Conservation (phyloP, 176 grass and related monocot genomes). For the Aegilops bicornis region DNA sequence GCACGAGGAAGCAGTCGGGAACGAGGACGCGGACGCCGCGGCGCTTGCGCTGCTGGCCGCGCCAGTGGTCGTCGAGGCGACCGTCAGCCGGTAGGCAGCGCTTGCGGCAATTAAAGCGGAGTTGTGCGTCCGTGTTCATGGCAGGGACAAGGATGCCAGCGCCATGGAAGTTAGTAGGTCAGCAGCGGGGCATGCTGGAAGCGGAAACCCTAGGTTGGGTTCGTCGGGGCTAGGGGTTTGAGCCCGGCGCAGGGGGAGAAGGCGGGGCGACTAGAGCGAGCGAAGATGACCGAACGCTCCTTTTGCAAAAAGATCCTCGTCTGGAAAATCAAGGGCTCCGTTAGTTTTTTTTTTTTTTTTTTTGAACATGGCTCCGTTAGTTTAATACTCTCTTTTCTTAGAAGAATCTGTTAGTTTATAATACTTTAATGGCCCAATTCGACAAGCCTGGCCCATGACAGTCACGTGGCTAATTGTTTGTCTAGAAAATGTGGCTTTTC, state of each 20-base stretch:
- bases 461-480: not conserved
- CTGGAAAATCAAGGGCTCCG: not conserved
- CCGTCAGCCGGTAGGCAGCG: not conserved
- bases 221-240: not conserved
- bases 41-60: conserved; percentile 22
- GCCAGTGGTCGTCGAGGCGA: not conserved
- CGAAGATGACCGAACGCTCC: not conserved
- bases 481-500: too few relatives aligned
- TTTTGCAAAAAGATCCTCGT: not conserved
- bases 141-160: not conserved
- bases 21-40: not conserved
- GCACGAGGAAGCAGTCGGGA: not conserved
- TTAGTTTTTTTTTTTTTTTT: not conserved
- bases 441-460: not conserved
- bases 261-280: not conserved
- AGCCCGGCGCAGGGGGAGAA: not conserved
- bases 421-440: not conserved
- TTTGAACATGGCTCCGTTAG: not conserved
- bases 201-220: conserved; percentile 36
- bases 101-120: conserved; percentile 9
- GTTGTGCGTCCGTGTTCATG: not conserved
- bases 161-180: conserved; percentile 22
- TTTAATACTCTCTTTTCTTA: not conserved
- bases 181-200: conserved; percentile 23
- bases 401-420: too few relatives aligned